phyloP scores from a whole-genome alignment of 768 basidiomycete species.

The Boletales sp. region DNA sequence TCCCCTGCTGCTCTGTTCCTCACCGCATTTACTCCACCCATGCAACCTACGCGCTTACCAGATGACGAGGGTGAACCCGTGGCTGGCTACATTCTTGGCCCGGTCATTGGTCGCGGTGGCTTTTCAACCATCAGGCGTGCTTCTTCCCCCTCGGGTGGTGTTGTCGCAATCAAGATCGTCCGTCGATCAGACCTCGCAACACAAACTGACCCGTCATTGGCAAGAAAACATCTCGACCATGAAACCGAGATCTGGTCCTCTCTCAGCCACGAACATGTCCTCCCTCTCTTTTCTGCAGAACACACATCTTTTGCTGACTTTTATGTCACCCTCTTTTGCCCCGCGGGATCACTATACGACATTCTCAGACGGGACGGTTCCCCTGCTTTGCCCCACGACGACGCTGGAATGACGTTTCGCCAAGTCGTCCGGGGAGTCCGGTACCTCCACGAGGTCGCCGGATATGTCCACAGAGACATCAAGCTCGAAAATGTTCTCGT shows the following conservation, averaged over 20 bases:
- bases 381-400: constrained; percentile 70
- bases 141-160: constrained; percentile 55
- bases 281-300: constrained; percentile 71
- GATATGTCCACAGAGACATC: constrained; percentile 87
- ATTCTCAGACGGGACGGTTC: constrained; percentile 69
- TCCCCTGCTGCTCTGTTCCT: constrained; percentile 79
- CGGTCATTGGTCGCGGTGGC: constrained; percentile 72
- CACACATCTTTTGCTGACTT: constrained; percentile 65
- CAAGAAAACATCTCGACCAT: constrained; percentile 57
- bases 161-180: constrained; percentile 84
- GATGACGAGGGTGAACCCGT: constrained; percentile 69
- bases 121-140: constrained; percentile 80
- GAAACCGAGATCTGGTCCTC: constrained; percentile 73
- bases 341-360: constrained; percentile 81
- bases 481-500: constrained; percentile 97
- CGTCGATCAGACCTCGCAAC: constrained; percentile 53
- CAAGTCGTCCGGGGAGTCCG: constrained; percentile 81
- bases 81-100: constrained; percentile 71
- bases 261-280: constrained; percentile 79
- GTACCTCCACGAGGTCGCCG: constrained; percentile 76
- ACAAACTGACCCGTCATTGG: constrained; percentile 44
- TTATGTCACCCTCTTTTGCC: constrained; percentile 81
- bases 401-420: constrained; percentile 80
- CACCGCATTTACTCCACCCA: constrained; percentile 52
- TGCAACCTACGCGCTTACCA: constrained; percentile 35